phyloP scores from a whole-genome alignment of 2,329 filamentous ascomycete species.

The Knoxdaviesia capensis region DNA sequence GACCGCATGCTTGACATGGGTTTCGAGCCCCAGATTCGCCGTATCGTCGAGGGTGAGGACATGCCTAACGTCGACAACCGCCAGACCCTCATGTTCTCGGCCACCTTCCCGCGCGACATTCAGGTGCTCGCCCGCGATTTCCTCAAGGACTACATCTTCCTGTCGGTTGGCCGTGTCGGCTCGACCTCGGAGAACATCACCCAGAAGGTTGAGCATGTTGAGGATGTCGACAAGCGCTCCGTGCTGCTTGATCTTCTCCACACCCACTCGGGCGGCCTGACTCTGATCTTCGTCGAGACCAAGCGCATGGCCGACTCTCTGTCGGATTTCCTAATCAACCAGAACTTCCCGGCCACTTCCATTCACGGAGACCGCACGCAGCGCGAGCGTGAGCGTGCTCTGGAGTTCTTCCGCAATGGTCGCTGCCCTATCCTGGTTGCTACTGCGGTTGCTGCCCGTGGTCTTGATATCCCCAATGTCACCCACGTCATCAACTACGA shows the following conservation, averaged over 20 bases:
- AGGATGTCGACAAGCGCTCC: constrained; percentile 93
- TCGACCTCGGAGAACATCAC: constrained; percentile 99
- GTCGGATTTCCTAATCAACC: constrained; percentile 96
- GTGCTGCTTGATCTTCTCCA: constrained; percentile 94
- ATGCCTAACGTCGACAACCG: constrained; percentile 72
- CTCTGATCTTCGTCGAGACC: constrained; percentile 95
- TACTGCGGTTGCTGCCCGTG: constrained; percentile 81
- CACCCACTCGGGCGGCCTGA: constrained; percentile 75
- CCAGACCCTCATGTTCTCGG: constrained; percentile 99
- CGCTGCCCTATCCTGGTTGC: constrained; percentile 93
- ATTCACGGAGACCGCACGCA: constrained; percentile 98
- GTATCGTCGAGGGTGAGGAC: constrained; percentile 95
- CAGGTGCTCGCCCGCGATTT: constrained; percentile 98
- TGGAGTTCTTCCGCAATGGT: constrained; percentile 93
- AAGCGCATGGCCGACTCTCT: constrained; percentile 98
- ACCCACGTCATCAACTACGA: constrained; percentile 98
- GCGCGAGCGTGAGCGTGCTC: constrained; percentile 91
- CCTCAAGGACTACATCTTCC: constrained; percentile 97
- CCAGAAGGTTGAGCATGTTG: constrained; percentile 94
- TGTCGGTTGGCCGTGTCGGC: constrained; percentile 94
- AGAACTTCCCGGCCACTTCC: constrained; percentile 92
- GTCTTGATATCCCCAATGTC: constrained; percentile 89
- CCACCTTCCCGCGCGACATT: constrained; percentile 96
- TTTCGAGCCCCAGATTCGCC: constrained; percentile 99
- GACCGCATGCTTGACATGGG: constrained; percentile 99